Evolutionary conservation across 2,329 filamentous ascomycete species (phyloP), one percentile per base, ranked within the genome.

Genomic region (Aaosphaeria pasadenensis): DNA sequence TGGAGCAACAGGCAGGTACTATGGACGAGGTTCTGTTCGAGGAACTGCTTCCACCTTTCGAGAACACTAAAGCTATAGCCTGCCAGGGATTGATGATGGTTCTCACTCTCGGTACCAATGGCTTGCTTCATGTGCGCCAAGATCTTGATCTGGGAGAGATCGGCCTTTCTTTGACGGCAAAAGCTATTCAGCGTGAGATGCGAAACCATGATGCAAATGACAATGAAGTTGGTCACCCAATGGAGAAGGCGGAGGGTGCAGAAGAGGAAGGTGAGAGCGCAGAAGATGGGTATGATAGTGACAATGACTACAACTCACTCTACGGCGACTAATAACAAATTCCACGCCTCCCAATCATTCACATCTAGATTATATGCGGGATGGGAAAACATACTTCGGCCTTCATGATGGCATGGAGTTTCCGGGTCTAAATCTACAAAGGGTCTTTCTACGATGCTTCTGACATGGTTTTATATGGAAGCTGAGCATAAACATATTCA

Each of bases 101-200:
- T 5, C 55, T 73, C 7, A 50, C 56, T 4, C 56, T 71, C 1
- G 65, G 63, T 5, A 89, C 83, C 2, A 89, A 85, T 69, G 78
- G 78, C 2, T 67, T 80, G 47, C 71, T 92, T 40, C 64, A 71
- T 13, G 82, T 91, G 5, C 70, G 79, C 52, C 90, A 95, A 69
- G 69, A 68, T 4, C 64, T 71, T 33, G 57, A 62, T 0, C 77
- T 75, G 46, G 70, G 68, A 6, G 66, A 74, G 11, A 74, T 74
- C 40, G 48, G 52, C 31, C 30, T 69, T 11, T 55, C 51, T 24
- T 52, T 66, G 24, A 62, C 62, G 1, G 49, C 57, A 42, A 57
- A 58, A 39, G 56, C 54, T 11, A 45, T 53, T 36, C 57, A 59
- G 24, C 7, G 7, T 4, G 33, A 36, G 39, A 17, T 24, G 17